A percentile compares a stretch with the other conserved stretches of the same genome.
These are phyloP conservation scores for Beauveria sp. DNA, from an alignment of 2,329 filamentous ascomycete species.

Conservation along the genomic window DNA sequence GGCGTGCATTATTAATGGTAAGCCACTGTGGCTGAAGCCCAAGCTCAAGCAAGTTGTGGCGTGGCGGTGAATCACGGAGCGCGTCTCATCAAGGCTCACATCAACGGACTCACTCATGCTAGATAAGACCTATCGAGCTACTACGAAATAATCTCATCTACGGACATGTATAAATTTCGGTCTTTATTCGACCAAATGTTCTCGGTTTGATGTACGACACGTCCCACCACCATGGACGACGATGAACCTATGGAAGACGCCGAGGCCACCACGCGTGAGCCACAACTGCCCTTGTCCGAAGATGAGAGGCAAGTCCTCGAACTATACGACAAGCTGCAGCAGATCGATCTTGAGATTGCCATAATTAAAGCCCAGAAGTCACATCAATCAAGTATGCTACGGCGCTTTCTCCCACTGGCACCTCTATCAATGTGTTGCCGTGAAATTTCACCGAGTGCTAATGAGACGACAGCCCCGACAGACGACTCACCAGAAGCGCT, in stretches of 20 bases:
- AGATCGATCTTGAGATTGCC: slow-evolving; percentile 64
- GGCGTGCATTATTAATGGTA: too few relatives aligned
- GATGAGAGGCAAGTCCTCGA: slow-evolving; percentile 59
- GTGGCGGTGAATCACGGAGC: neutral
- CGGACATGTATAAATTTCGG: neutral
- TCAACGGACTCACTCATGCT: neutral
- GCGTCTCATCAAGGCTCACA: neutral
- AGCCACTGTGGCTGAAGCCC: slow-evolving; percentile 3
- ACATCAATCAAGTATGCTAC: slow-evolving; percentile 26
- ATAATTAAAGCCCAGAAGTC: slow-evolving; percentile 48
- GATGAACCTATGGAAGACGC: slow-evolving; percentile 22
- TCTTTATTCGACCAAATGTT: neutral
- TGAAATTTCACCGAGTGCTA: neutral
- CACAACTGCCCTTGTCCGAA: slow-evolving; percentile 49
- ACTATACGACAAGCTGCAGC: slow-evolving; percentile 64
- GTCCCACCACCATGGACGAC: slow-evolving; percentile 13
- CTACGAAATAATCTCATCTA: neutral
- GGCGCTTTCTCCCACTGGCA: neutral
- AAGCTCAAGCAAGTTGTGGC: neutral
- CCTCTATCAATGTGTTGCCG: too few relatives aligned
- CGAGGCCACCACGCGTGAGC: slow-evolving; percentile 31
- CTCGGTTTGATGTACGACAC: neutral
- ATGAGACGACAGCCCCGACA: slow-evolving; percentile 13
- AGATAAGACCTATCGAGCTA: neutral
- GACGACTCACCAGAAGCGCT: slow-evolving; percentile 43